Percentiles rank a stretch among this genome's conserved stretches.
Conservation (phyloP, 805 yeast species). For the Saccharomycopsis selenospora region DNA sequence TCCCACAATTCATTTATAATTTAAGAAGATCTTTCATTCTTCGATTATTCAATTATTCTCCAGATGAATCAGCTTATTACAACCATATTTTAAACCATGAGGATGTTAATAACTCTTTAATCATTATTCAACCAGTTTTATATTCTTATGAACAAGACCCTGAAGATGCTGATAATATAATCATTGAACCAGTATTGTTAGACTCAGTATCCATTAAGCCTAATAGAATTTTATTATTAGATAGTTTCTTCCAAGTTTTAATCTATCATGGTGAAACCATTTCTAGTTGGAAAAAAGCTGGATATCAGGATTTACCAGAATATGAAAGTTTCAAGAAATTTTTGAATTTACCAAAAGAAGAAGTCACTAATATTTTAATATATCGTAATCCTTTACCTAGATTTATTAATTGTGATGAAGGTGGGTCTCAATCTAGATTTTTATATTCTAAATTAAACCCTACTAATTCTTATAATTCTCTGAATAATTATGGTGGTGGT, state of each 20-base stretch:
- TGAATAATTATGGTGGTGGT: slow-evolving; percentile 40
- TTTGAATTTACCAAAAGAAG: slow-evolving; percentile 82
- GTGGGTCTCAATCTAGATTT: slow-evolving; percentile 98
- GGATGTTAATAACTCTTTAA: slow-evolving; percentile 85
- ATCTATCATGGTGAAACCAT: slow-evolving; percentile 93
- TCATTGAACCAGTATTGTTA: slow-evolving; percentile 65
- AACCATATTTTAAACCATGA: slow-evolving; percentile 88
- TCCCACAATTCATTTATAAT: slow-evolving; percentile 94
- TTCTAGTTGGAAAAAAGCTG: slow-evolving; percentile 93
- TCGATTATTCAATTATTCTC: slow-evolving; percentile 95
- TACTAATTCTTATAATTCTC: slow-evolving; percentile 69
- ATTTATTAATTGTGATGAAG: slow-evolving; percentile 95
- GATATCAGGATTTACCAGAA: slow-evolving; percentile 87
- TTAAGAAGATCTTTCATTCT: slow-evolving; percentile 93
- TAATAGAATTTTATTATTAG: slow-evolving; percentile 78
- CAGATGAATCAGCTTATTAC: slow-evolving; percentile 97
- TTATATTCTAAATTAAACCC: slow-evolving; percentile 93
- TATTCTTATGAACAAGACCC: slow-evolving; percentile 75
- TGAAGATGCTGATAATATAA: slow-evolving; percentile 10
- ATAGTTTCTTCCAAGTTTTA: slow-evolving; percentile 93
- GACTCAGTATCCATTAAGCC: slow-evolving; percentile 91
- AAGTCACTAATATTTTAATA: slow-evolving; percentile 83
- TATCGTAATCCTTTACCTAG: slow-evolving; percentile 98
- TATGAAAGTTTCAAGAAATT: slow-evolving; percentile 82
- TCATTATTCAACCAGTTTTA: slow-evolving; percentile 97